Conservation (phyloP, 768 basidiomycete species). For the Lanmaoa rubissima region DNA sequence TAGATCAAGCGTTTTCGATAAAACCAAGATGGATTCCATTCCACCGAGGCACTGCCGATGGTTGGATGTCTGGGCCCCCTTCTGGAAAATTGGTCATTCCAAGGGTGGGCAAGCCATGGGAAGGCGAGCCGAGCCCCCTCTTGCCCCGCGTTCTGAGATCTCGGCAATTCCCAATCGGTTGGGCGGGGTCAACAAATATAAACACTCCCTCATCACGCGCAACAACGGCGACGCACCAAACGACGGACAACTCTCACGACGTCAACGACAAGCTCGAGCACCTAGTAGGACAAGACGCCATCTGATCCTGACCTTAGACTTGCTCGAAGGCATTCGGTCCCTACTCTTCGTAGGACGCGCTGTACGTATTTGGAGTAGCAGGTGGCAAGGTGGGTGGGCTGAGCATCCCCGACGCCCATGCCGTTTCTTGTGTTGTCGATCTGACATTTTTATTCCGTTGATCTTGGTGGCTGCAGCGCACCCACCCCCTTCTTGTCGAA, state of each 20-base stretch:
- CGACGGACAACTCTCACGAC: background rate
- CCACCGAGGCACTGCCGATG: too few relatives aligned
- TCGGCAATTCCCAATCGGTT: background rate
- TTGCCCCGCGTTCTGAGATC: too few relatives aligned
- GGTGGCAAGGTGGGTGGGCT: background rate
- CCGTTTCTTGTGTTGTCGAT: background rate
- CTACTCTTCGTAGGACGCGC: background rate
- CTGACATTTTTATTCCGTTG: background rate
- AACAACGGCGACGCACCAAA: slow-evolving; percentile 12
- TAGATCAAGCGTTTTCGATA: too few relatives aligned
- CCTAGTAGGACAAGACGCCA: background rate
- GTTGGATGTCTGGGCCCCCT: too few relatives aligned
- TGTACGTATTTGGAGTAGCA: background rate
- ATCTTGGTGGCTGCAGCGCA: background rate
- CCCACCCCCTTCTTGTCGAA: background rate
- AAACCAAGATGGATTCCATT: too few relatives aligned
- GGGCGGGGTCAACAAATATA: slow-evolving; percentile 6
- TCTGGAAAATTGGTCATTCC: too few relatives aligned
- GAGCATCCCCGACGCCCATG: background rate
- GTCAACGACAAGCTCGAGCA: background rate
- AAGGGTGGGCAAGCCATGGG: too few relatives aligned
- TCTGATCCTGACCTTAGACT: background rate
- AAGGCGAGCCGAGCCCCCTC: too few relatives aligned
- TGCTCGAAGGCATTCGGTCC: background rate
- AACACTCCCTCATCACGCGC: slow-evolving; percentile 7